Conservation (phyloP, 768 basidiomycete genomes). For the Gyrodon lividus region DNA sequence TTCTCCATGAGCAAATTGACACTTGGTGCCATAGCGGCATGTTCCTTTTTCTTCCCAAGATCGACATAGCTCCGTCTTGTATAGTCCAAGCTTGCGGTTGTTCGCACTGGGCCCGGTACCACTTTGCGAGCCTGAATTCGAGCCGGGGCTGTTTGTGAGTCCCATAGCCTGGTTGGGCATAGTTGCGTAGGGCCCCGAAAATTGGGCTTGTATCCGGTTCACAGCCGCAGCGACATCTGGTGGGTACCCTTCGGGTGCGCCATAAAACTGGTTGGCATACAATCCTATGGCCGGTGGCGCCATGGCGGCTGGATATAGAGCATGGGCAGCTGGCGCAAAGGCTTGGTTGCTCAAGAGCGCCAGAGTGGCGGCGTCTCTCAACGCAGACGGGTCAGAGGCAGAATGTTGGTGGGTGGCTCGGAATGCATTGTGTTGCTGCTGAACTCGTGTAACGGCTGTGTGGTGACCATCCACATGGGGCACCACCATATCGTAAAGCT, state of each 20-base stretch:
- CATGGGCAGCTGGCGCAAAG: conserved; percentile 46
- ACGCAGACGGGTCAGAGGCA: conserved; percentile 74
- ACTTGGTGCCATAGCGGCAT: conserved; percentile 84
- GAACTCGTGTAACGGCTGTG: conserved; percentile 70
- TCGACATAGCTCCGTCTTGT: conserved; percentile 87
- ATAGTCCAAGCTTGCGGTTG: conserved; percentile 85
- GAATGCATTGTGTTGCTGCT: conserved; percentile 76
- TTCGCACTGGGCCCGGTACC: conserved; percentile 81
- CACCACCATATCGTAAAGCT: conserved; percentile 78
- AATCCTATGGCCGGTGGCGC: conserved; percentile 53
- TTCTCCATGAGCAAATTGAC: conserved; percentile 92
- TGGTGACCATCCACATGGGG: conserved; percentile 50
- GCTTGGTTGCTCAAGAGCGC: conserved; percentile 59
- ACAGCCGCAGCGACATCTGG: conserved; percentile 59
- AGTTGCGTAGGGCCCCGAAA: conserved; percentile 52
- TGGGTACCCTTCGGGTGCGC: conserved; percentile 55
- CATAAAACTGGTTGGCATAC: conserved; percentile 72
- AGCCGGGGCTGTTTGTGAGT: conserved; percentile 42
- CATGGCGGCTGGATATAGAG: conserved; percentile 50
- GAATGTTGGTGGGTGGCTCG: conserved; percentile 79
- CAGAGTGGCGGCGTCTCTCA: conserved; percentile 69
- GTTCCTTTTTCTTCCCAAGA: conserved; percentile 92
- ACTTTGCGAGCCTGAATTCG: conserved; percentile 25
- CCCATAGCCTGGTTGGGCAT: conserved; percentile 44
- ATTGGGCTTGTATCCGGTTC: conserved; percentile 57